phyloP scores from a whole-genome alignment of 345 rosid species.

The Gossypium mustelinum region DNA sequence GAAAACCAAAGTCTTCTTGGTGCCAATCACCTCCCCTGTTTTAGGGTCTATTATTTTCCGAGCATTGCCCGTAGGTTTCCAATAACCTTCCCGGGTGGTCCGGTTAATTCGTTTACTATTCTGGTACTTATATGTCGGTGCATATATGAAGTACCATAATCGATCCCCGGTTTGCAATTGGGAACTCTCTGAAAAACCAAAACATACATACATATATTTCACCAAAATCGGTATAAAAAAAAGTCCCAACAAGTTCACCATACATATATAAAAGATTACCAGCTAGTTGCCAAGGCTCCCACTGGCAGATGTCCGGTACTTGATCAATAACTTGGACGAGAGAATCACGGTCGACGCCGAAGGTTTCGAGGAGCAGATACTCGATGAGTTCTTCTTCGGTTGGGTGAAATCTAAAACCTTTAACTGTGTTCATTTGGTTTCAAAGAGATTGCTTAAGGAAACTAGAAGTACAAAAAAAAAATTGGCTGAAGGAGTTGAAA shows the following conservation, averaged over 20 bases:
- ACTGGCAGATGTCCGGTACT: neutral
- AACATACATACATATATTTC: neutral
- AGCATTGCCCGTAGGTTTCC: constrained; percentile 22
- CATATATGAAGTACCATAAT: neutral
- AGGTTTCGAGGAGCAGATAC: neutral
- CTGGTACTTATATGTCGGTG: neutral
- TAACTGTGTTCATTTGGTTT: neutral
- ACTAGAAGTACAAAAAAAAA: neutral
- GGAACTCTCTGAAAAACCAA: neutral
- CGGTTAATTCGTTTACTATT: neutral
- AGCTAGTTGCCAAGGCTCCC: neutral
- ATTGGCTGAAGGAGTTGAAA: neutral
- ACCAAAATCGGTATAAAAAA: neutral
- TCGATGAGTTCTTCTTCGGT: constrained; percentile 9
- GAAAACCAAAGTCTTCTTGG: constrained; percentile 17
- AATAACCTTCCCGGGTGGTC: constrained; percentile 7
- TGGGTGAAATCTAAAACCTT: constrained; percentile 11
- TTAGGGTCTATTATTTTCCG: neutral
- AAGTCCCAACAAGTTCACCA: neutral
- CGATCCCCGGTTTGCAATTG: neutral
- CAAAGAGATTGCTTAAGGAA: neutral
- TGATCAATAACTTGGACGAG: neutral
- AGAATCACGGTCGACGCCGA: neutral
- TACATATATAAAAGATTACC: too few relatives aligned
- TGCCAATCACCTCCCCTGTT: constrained; percentile 1